A percentile compares a stretch with the other conserved stretches of the same genome.
phyloP scores from a whole-genome alignment of 2,329 filamentous ascomycete genomes.

The Epichloe elymi region DNA sequence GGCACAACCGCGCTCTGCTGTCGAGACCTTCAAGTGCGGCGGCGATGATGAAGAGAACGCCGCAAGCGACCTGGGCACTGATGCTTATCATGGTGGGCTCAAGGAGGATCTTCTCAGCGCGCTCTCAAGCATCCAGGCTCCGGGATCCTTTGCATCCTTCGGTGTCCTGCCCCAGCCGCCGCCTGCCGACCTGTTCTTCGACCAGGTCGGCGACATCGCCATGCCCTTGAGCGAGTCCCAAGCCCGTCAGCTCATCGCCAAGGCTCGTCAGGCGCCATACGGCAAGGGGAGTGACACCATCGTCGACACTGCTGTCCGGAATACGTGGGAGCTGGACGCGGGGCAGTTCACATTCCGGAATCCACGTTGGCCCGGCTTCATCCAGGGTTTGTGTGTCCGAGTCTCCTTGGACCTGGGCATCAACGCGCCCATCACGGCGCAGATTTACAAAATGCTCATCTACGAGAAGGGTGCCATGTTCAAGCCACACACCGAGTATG shows the following conservation, averaged over 20 bases:
- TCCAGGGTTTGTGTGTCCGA: slow-evolving; percentile 12
- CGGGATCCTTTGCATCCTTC: slow-evolving; percentile 10
- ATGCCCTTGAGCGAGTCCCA: slow-evolving; percentile 14
- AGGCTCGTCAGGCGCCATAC: slow-evolving; percentile 5
- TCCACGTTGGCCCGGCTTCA: slow-evolving; percentile 17
- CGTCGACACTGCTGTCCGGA: slow-evolving; percentile 26
- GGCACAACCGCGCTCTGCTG: not conserved
- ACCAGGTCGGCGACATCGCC: slow-evolving; percentile 11
- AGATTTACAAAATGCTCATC: slow-evolving; percentile 34
- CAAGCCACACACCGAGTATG: slow-evolving; percentile 30
- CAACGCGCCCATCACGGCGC: slow-evolving; percentile 15
- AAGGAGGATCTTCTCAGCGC: slow-evolving; percentile 5
- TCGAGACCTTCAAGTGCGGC: not conserved
- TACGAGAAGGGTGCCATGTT: slow-evolving; percentile 38
- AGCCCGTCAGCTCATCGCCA: slow-evolving; percentile 13
- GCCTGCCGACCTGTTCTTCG: slow-evolving; percentile 7
- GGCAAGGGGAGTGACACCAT: slow-evolving; percentile 26
- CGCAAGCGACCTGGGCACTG: too few relatives aligned
- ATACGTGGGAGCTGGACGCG: slow-evolving; percentile 29
- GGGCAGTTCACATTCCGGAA: slow-evolving; percentile 24
- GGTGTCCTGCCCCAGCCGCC: not conserved
- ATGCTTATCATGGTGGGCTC: not conserved
- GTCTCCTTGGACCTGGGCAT: slow-evolving; percentile 21
- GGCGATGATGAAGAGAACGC: not conserved
- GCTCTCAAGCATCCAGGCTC: slow-evolving; percentile 5